Evolutionary conservation across 2,329 filamentous ascomycete species (phyloP).

Genomic region (Thielaviopsis ethacetica): DNA sequence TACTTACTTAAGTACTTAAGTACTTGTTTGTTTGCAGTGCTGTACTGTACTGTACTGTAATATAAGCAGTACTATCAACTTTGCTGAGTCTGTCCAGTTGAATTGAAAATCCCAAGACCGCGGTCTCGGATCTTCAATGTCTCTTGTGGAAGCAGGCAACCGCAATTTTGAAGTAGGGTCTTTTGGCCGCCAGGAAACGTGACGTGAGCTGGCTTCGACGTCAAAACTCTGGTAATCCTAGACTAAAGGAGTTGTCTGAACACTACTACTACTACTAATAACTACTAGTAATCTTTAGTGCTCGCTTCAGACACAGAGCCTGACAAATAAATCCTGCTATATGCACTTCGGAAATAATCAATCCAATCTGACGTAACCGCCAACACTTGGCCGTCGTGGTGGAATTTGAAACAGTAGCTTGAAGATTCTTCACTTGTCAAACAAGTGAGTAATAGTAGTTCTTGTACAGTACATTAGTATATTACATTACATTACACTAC

Average conservation of each 20-base stretch:
- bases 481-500: too few species aligned
- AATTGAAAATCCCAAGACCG: constrained; percentile 1
- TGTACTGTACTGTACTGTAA: too few species aligned
- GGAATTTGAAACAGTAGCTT: background rate
- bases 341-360: background rate
- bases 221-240: background rate
- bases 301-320: background rate
- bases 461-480: too few species aligned
- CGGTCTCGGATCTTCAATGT: background rate
- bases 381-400: background rate
- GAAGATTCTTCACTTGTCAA: background rate
- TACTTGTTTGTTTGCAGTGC: too few species aligned
- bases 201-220: too few species aligned
- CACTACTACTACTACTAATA: too few species aligned
- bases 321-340: background rate
- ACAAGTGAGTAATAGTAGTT: too few species aligned
- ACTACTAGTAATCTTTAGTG: background rate
- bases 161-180: too few species aligned
- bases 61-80: too few species aligned
- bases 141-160: too few species aligned
- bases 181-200: too few species aligned
- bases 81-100: background rate
- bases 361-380: background rate
- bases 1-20: too few species aligned
- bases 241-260: background rate